Evolutionary conservation across 2,329 filamentous ascomycete genomes (phyloP).

Genomic region (Penicillium sclerotiorum): DNA sequence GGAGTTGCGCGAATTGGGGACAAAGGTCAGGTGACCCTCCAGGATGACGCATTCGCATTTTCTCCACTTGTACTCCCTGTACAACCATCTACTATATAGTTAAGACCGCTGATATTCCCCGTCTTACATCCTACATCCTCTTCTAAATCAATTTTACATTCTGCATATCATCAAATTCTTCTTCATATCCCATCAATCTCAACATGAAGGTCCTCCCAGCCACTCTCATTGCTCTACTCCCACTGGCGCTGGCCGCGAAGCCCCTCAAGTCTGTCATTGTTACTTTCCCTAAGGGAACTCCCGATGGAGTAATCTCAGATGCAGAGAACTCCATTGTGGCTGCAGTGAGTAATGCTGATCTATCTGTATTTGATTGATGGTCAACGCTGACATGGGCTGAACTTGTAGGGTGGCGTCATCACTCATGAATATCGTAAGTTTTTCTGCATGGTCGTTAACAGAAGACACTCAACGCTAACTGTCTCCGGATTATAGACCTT

Average conservation of each 20-base stretch:
- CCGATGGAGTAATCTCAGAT: slow-evolving; percentile 66
- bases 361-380: not conserved
- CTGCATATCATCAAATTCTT: too few species aligned
- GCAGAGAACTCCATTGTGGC: slow-evolving; percentile 72
- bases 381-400: slow-evolving; percentile 17
- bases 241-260: slow-evolving; percentile 61
- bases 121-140: not conserved
- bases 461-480: slow-evolving; percentile 17
- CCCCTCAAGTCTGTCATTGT: slow-evolving; percentile 74
- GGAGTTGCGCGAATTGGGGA: too few species aligned
- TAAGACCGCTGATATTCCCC: too few species aligned
- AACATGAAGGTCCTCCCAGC: slow-evolving; percentile 67
- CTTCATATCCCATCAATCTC: not conserved
- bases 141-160: too few species aligned
- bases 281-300: slow-evolving; percentile 71
- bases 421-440: slow-evolving; percentile 77
- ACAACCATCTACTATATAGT: too few species aligned
- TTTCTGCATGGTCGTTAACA: slow-evolving; percentile 3
- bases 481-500: slow-evolving; percentile 31
- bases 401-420: slow-evolving; percentile 65
- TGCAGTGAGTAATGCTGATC: slow-evolving; percentile 51
- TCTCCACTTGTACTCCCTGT: not conserved
- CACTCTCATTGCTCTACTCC: slow-evolving; percentile 60
- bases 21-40: not conserved
- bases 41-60: slow-evolving; percentile 9